Base-by-base conservation (phyloP, 495 filamentous ascomycete genomes). In the Sporormia fimetaria region DNA sequence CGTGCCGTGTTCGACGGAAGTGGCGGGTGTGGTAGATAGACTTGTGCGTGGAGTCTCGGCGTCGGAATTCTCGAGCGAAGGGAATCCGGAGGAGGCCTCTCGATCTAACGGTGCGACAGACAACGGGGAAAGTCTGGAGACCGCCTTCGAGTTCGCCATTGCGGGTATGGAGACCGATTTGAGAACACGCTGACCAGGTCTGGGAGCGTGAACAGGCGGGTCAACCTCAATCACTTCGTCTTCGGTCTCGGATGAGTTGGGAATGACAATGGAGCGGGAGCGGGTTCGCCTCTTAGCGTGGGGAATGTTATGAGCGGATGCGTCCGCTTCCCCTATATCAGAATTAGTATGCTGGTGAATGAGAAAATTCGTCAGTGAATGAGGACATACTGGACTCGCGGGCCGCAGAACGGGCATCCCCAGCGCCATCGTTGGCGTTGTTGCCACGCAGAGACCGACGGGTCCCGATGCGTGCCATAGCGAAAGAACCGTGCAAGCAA, bases 11-110 rank as follows among this genome's bases (percentile, higher is more conserved):
- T 24, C 36, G 18, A 40, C 17, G 12, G 37, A 54, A 29, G 32
- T 58, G 61, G 61, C 29, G 0, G 81, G 75, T 6, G 81, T 81
- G 3, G 67, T 69, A 20, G 67, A 63, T 44, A 74, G 68, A 56
- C 83, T 90, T 9, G 85, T 94, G 15, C 74, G 78, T 6, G 84
- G 83, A 3, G 86, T 94, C 28, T 75, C 76, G 51, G 73, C 77
- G 20, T 74, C 77, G 35, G 68, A 74, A 1, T 69, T 70, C 26
- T 69, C 64, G 11, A 53, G 40, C 23, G 49, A 46, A 0, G 56
- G 47, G 17, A 56, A 60, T 4, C 57, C 63, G 14, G 55, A 16
- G 3, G 67, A 62, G 27, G 22, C 40, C 10, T 38, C 45, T 18
- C 23, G 22, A 8, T 42, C 42, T 6, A 14, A 23, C 12, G 18